Evolutionary conservation across 225 moss, liverwort and hornwort species (phyloP).

Genomic region (Pleurozium schreberi): DNA sequence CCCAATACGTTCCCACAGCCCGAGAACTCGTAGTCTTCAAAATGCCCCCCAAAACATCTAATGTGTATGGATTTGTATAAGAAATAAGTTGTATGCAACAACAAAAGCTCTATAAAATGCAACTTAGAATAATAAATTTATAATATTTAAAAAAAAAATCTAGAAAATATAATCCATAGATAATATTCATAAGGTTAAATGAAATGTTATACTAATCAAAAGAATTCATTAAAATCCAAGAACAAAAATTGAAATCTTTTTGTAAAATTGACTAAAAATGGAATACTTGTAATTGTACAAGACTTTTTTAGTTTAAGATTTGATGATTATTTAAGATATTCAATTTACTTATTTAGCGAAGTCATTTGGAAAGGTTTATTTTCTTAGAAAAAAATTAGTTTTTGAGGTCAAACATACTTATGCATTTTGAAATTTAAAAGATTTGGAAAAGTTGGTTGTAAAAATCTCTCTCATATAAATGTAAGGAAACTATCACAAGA

Average conservation of each 20-base stretch:
- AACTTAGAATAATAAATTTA: not conserved
- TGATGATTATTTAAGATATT: not conserved
- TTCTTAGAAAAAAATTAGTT: accelerated
- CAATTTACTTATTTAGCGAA: not conserved
- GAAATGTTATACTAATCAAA: not conserved
- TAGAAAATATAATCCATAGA: not conserved
- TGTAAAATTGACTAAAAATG: not conserved
- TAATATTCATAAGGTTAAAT: no score
- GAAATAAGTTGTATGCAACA: accelerated
- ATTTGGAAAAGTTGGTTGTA: not conserved
- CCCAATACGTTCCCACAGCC: no score
- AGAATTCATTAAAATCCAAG: not conserved
- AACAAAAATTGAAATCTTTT: not conserved
- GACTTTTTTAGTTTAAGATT: not conserved
- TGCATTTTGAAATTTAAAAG: not conserved
- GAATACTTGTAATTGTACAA: not conserved
- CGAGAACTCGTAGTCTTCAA: no score
- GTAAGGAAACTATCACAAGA: not conserved
- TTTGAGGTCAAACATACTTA: not conserved
- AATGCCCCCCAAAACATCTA: no score
- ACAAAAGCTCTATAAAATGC: no score
- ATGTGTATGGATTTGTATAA: not conserved
- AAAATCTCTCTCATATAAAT: not conserved
- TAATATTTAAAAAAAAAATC: not conserved
- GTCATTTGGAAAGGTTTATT: not conserved